Base-by-base conservation (phyloP, 805 yeast genomes). In the Metschnikowia hibisci region DNA sequence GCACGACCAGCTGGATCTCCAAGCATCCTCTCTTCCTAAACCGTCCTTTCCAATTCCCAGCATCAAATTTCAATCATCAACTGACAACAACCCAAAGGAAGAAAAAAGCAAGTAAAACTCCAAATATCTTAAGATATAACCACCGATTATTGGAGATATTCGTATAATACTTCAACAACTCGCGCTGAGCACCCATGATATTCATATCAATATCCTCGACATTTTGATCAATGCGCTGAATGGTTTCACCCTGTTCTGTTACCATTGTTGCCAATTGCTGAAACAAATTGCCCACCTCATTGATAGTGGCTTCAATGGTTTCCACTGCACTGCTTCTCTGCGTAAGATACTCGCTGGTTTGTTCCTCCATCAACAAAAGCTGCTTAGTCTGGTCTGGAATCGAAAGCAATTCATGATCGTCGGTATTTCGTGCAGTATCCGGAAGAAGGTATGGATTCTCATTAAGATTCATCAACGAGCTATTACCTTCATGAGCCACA, bases 231-330 rank as follows among this genome's bases (percentile, higher is more conserved):
- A 93, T 93, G 58, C 98, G 74, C 63, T 91, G 98, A 44, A 93
- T 91, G 12, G 85, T 86, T 56, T 93, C 99, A 32, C 98, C 91
- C 66, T 93, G 99, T 63, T 93, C 98, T 48, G 87, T 89, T 6
- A 93, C 97, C 98, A 93, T 91, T 1, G 95, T 84, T 4, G 98
- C 96, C 55, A 93, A 73, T 64, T 93, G 99, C 56, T 87, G 91
- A 68, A 93, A 93, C 47, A 93, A 73, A 39, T 86, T 84, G 33
- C 99, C 99, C 38, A 93, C 96, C 63, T 93, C 98, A 58, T 91
- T 91, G 48, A 93, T 93, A 0, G 99, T 93, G n/a, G 88, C 77
- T 61, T 93, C 99, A 39, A 93, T 93, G 0, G 97, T 87, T 60
- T 91, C 98, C 40, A 93, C 96, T 0, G 99, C 99, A 35, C 82